Evolutionary conservation across 306 rosid genomes (phyloP), one percentile per base, ranked within the genome.

Genomic region (Ziziphus jujuba): DNA sequence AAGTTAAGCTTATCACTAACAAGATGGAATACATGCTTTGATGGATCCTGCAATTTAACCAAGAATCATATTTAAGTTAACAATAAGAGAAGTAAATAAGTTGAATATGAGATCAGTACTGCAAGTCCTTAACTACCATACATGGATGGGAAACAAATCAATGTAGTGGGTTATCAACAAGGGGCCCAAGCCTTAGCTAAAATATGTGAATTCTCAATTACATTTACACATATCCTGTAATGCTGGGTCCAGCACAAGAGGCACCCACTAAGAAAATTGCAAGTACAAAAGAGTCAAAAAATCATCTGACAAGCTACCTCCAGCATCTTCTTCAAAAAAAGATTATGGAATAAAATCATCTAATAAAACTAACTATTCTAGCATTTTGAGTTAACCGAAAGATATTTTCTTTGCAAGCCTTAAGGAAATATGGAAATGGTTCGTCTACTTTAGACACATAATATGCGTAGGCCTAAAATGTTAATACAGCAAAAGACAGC

Each of bases 1-100:
- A 87, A 85, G 71, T 95, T 90, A 63, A 95, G 95, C 79, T 88
- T 88, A 79, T 90, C 97, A 17, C 97, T 86, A 70, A 95, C 99
- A 49, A 90, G 81, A 75, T 95, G 99, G 70, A 95, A 88, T 76
- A 90, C 99, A 72, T 95, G 96, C 73, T 87, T 90, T 22, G 95
- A 90, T 56, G 95, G 84, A 82, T 95, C 99, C 97, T 95, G 84
- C 81, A 75, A 73, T 34, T 49, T 66, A 78, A 66, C 65, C 75
- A 74, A 64, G 66, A 52, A 78, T 36, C 79, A 62, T 23, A 33
- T 47, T 40, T 3, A 58, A 61, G 70, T 71, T 50, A 59, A 68
- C 1, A 16, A 47, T 56, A 72, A 79, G 48, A 76, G 52, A 56
- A 55, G 45, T 55, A 67, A 61, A 54, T 52, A 70, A 33, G 58